Evolutionary conservation across 2,329 filamentous ascomycete genomes (phyloP), one percentile per base, ranked within the genome.

Genomic region (Xylariales sp.): DNA sequence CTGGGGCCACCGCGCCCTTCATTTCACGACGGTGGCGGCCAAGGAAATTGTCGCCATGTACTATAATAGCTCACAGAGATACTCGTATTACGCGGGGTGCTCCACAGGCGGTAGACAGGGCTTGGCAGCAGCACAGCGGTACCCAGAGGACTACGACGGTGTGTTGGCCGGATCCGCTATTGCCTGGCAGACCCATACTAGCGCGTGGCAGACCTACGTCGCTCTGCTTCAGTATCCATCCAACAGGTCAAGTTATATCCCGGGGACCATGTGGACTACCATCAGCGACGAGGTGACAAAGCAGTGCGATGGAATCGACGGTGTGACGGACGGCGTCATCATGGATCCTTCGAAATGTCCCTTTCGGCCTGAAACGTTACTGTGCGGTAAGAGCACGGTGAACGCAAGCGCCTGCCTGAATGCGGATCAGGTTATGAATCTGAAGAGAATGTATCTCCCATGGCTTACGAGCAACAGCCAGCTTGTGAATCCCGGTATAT

Each of bases 41-140:
- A 75, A 75, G 46, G 37, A 62, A 11, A 48, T 74, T 17, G 60
- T 62, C 2, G 46, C 65, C 15, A 48, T 53, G 5, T 74, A 68
- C 50, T 76, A 75, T 42, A 48, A 55, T 11, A 32, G 39, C 5
- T 14, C 39, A 3, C 54, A 60, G 10, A 54, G 56, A 4, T 68
- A 67, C 48, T 68, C 62, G 7, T 75, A 74, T 49, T 75, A 69
- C 46, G 51, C 63, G 8, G 73, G 73, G 13, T 78, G 73, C 49
- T 74, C 69, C 1, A 74, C 70, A 4, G 72, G 74, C 17, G 74
- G 74, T 2, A 59, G 72, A 3, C 72, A 78, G 53, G 73, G 73
- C 13, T 53, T 75, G 13, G 69, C 70, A 34, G 54, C 66, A 12
- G 65, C 67, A 0, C 56, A 57, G 14, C 60, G 62, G 11, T 57